Evolutionary conservation across 352 stramenopile genomes (phyloP), one percentile per base, ranked within the genome.

Genomic region (Globisporangium takayamanum): DNA sequence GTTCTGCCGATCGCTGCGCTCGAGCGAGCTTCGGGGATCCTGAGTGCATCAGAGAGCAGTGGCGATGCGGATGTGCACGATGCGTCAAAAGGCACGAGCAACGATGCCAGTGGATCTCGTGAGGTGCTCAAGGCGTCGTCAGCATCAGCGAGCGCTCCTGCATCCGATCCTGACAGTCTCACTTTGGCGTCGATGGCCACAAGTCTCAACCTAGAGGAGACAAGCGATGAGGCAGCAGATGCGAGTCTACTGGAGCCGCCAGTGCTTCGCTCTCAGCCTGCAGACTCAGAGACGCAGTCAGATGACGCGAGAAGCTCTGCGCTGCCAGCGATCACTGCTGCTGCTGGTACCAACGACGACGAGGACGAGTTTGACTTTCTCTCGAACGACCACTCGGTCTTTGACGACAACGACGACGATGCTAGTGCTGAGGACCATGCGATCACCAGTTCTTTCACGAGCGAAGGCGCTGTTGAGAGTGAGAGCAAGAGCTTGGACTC

Each of bases 1-100:
- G 0, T 88, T 78, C 62, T 88, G 78, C 26, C 57, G 64, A 1
- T 72, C 58, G 7, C 50, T 90, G 11, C 69, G 80, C 25, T 63
- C 66, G 1, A 73, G 67, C 14, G 74, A 86, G 22, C 55, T 79
- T 11, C 60, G 55, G 15, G 22, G 62, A 67, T 76, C 50, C 59
- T 78, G 44, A 53, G 25, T 20, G 28, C 53, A 6, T 33, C 18
- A 22, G 42, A 52, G 10, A n/a, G 28, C 16, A 41, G 50, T 20
- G 8, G 14, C n/a, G 39, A 57, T 0, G 28, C 15, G 15, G 37
- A 51, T 22, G 22, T 36, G 30, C 30, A 36, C 8, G 30, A 36
- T 10, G 30, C 30, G 30, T 36, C 30, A 0, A 36, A 36, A 18
- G 20, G 49, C 0, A 20, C 33, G 4, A 49, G 15, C 10, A 6